These are phyloP conservation scores for Tulasnella sp. DNA, from an alignment of 768 basidiomycete species.

Conservation along the genomic window DNA sequence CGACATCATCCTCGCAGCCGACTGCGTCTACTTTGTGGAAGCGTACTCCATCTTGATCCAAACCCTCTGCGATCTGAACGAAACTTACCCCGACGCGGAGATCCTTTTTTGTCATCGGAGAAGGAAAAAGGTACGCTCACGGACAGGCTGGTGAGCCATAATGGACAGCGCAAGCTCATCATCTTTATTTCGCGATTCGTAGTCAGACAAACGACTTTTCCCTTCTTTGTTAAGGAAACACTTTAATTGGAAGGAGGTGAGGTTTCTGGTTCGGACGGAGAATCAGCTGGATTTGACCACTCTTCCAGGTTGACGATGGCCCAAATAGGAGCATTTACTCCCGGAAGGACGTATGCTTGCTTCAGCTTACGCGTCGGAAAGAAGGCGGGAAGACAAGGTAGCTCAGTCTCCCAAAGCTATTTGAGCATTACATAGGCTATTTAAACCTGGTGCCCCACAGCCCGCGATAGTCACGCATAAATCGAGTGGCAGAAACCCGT, in stretches of 20 bases:
- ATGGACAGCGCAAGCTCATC: not conserved
- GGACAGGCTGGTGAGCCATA: not conserved
- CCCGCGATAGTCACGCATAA: not conserved
- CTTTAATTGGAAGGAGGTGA: conserved; percentile 61
- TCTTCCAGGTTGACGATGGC: conserved; percentile 47
- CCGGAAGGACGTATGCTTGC: conserved; percentile 54
- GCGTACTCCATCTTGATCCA: conserved; percentile 78
- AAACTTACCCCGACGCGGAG: conserved; percentile 35
- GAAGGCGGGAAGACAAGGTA: not conserved
- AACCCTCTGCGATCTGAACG: conserved; percentile 55
- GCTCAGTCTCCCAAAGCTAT: not conserved
- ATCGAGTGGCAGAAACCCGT: not conserved
- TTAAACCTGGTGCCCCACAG: too few species aligned
- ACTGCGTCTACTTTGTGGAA: conserved; percentile 94
- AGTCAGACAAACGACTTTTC: conserved; percentile 90
- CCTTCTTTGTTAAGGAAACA: conserved; percentile 53
- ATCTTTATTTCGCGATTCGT: not conserved
- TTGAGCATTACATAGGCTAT: too few species aligned
- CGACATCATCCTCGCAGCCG: conserved; percentile 75
- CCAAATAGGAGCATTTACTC: conserved; percentile 45
- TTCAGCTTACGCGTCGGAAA: conserved; percentile 30
- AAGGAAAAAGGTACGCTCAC: conserved; percentile 56
- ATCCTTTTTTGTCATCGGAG: conserved; percentile 92
- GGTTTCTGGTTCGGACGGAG: not conserved
- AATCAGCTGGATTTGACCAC: not conserved